phyloP scores from a whole-genome alignment of 768 basidiomycete species.

The Albatrellus ellisii region DNA sequence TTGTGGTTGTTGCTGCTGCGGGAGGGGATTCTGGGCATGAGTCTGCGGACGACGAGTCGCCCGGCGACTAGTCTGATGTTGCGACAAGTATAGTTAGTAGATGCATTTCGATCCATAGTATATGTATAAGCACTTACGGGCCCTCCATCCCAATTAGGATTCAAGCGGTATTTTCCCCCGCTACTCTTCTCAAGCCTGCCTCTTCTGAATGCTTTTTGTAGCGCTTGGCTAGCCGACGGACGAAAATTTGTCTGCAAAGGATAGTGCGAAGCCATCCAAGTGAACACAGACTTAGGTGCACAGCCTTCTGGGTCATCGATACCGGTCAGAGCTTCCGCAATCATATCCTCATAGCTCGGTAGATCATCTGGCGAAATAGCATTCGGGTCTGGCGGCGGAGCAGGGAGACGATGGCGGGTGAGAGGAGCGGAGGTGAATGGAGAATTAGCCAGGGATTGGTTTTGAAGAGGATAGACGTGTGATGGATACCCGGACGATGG shows the following conservation, averaged over 20 bases:
- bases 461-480: conserved; percentile 16
- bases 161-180: conserved; percentile 66
- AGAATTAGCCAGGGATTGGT: conserved; percentile 13
- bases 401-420: conserved; percentile 6
- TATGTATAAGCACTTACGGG: conserved; percentile 34
- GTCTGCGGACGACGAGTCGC: conserved; percentile 76
- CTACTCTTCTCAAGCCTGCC: conserved; percentile 67
- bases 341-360: conserved; percentile 88
- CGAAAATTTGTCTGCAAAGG: conserved; percentile 83
- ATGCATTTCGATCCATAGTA: neutral
- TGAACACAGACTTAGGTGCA: conserved; percentile 72
- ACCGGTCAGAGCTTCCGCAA: conserved; percentile 63
- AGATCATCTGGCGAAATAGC: conserved; percentile 33
- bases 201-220: conserved; percentile 76
- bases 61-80: conserved; percentile 61
- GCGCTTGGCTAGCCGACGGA: conserved; percentile 78
- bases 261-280: conserved; percentile 74
- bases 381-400: conserved; percentile 16
- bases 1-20: conserved; percentile 14
- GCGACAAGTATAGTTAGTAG: conserved; percentile 2
- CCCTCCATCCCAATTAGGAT: conserved; percentile 69
- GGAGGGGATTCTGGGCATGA: conserved; percentile 18
- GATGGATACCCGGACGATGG: conserved; percentile 22
- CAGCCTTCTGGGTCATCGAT: conserved; percentile 60
- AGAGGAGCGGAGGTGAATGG: conserved; percentile 13